Percentiles rank a stretch among this genome's conserved stretches.
Conservation (phyloP, 2,329 filamentous ascomycete genomes). For the Penicillium hordei region DNA sequence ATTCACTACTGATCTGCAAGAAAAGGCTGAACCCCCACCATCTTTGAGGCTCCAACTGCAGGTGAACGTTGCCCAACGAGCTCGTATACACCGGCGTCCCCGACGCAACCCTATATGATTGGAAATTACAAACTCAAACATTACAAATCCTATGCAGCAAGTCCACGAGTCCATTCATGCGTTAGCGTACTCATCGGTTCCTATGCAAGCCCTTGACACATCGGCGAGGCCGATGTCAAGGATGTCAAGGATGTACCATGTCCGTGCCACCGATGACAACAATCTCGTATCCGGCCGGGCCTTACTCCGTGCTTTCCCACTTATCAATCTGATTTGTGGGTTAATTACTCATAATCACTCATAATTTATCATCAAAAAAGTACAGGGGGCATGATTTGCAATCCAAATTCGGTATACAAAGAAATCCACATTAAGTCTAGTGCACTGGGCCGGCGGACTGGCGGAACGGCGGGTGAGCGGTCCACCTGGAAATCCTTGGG, state of each 20-base stretch:
- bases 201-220: neutral
- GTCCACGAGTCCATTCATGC: neutral
- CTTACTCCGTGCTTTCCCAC: neutral
- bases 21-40: neutral
- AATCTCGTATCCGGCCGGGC: neutral
- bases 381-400: neutral
- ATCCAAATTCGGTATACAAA: neutral
- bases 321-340: neutral
- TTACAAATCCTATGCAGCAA: neutral
- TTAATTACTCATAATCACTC: neutral
- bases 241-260: neutral
- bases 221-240: conserved; percentile 4
- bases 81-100: conserved; percentile 4
- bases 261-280: conserved; percentile 1
- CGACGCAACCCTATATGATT: neutral
- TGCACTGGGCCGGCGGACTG: neutral
- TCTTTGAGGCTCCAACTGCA: conserved; percentile 2
- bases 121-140: neutral
- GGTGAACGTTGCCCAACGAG: neutral
- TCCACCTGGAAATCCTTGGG: neutral
- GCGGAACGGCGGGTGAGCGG: conserved; percentile 7
- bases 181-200: neutral
- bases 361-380: neutral
- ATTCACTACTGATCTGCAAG: neutral
- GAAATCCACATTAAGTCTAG: neutral